phyloP scores from a whole-genome alignment of 176 grass and related monocot species.

The Musa troglodytarum region DNA sequence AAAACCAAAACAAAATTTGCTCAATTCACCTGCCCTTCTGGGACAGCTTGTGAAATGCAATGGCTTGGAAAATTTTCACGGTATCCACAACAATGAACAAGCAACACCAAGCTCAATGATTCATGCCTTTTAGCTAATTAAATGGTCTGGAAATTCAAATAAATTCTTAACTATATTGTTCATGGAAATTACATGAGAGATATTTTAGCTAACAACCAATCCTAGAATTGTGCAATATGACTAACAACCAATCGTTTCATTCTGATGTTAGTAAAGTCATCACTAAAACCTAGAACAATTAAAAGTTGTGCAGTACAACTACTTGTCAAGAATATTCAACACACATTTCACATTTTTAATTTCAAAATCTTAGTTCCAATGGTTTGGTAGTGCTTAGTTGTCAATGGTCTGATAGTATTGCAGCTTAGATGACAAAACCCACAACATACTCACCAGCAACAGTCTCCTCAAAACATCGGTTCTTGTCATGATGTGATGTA shows the following conservation, averaged over 20 bases:
- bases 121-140: background rate
- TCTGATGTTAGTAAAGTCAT: background rate
- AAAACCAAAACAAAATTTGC: background rate
- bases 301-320: background rate
- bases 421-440: background rate
- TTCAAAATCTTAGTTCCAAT: background rate
- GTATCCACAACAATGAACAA: background rate
- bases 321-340: background rate
- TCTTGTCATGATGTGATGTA: slow-evolving; percentile 93
- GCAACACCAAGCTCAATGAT: background rate
- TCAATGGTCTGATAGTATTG: background rate
- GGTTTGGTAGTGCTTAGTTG: too few relatives aligned
- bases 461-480: slow-evolving; percentile 84
- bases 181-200: background rate
- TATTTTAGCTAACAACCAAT: background rate
- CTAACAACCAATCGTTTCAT: background rate
- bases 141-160: background rate
- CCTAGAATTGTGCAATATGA: background rate
- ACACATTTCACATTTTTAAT: background rate
- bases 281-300: background rate
- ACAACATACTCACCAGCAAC: slow-evolving; percentile 46
- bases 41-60: background rate
- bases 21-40: background rate
- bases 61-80: background rate
- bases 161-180: background rate